Percentiles rank a stretch among this genome's conserved stretches.
phyloP scores from a whole-genome alignment of 371 early-diverging fungal species.

The Basidiobolus meristosporus region DNA sequence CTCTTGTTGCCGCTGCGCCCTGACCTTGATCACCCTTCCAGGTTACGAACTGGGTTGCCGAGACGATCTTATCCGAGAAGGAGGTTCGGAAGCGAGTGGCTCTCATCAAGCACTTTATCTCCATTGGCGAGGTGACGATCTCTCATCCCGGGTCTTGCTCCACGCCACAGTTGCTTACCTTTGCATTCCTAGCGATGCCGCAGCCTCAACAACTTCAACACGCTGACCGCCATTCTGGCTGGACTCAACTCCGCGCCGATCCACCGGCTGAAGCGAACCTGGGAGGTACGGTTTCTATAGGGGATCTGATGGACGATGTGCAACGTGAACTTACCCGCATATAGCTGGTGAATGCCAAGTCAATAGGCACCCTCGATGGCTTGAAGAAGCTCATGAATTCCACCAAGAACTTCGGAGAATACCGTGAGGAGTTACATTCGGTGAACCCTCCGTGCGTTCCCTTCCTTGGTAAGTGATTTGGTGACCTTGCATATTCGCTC shows the following conservation, averaged over 20 bases:
- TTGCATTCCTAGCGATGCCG: conserved; percentile 25
- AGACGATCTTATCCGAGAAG: conserved; percentile 53
- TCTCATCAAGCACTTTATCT: conserved; percentile 63
- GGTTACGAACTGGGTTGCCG: conserved; percentile 78
- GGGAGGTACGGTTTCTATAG: conserved; percentile 23
- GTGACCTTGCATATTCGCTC: not conserved
- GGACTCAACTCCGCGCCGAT: conserved; percentile 78
- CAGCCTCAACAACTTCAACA: conserved; percentile 76
- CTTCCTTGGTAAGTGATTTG: conserved; percentile 25
- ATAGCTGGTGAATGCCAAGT: conserved; percentile 14
- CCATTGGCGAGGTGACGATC: conserved; percentile 49
- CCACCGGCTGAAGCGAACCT: conserved; percentile 73
- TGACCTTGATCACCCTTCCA: conserved; percentile 8
- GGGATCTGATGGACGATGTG: not conserved
- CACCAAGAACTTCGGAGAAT: conserved; percentile 60
- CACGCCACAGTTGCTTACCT: conserved; percentile 7
- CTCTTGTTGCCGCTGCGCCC: not conserved
- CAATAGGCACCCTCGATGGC: conserved; percentile 20
- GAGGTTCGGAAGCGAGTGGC: conserved; percentile 57
- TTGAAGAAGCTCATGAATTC: conserved; percentile 56
- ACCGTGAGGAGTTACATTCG: conserved; percentile 62
- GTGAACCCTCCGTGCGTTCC: conserved; percentile 84
- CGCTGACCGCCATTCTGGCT: conserved; percentile 75
- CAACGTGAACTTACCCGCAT: not conserved
- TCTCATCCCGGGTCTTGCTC: not conserved